Evolutionary conservation across 768 basidiomycete genomes (phyloP), one percentile per base, ranked within the genome.

Genomic region (Mycena capillaripes): DNA sequence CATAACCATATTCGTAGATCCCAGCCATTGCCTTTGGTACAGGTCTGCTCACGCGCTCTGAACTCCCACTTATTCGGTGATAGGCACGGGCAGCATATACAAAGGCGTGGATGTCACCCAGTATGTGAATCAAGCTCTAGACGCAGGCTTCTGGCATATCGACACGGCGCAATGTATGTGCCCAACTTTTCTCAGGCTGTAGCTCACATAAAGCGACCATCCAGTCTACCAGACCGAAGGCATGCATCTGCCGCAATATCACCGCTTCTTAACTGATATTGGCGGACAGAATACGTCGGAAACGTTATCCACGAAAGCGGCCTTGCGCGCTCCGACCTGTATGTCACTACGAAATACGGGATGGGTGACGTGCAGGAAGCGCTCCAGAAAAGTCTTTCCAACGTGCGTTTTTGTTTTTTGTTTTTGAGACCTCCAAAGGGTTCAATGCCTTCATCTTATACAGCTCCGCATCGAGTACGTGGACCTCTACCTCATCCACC

Each of bases 401-500:
- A 85, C 70, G 87, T 86, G 52, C 25, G 80, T 70, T 1, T 32
- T 0, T 25, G 2, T 25, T 11, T 50, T 30, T n/a, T n/a, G n/a
- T 14, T 40, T 19, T 4, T 2, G 5, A 32, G n/a, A n/a, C n/a
- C 23, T 5, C 29, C 19, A 3, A 1, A 11, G 50, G 16, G 50
- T 56, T 30, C 14, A 8, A 59, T 12, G 30, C 1, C 30, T 19
- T 16, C 21, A 9, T 7, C 30, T n/a, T 66, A 27, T 55, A 16
- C 23, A 89, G 87, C 83, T 90, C 19, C 84, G 84, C 8, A 67
- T 89, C 19, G 77, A 82, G 42, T 82, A 82, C 46, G 81, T 90
- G 19, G 88, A 90, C 73, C 79, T 90, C 17, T 90, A 90, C 77
- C 83, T 90, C 52, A 83, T 89, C 32, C 88, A 90, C 74, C 62